Base-by-base conservation (phyloP, 805 yeast species). In the Zygosaccharomyces kombuchaensis region DNA sequence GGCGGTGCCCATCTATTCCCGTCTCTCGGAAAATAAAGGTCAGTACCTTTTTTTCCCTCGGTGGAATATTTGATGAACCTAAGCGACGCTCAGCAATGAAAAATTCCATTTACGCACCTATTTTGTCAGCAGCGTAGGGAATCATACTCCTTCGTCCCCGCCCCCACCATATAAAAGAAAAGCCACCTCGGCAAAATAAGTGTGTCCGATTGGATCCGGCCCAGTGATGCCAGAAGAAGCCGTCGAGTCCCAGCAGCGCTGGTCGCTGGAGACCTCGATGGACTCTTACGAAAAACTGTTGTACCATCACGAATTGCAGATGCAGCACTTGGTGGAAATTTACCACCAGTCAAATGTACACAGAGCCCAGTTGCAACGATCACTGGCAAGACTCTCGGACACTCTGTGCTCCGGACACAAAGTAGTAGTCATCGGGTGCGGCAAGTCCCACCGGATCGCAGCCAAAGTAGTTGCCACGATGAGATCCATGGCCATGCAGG, bases 371-470 rank as follows among this genome's bases (percentile, higher is more conserved):
- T 19, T 38, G 34, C 8, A 14, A 12, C 17, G 26, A 21, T 27
- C 41, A 10, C 34, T 38, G 12, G 2, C 17, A n/a, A 3, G 13
- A 3, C 41, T 38, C 22, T 27, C 31, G 10, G 23, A 38, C 7
- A 19, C 25, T 34, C 13, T 38, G 3, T 10, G 23, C 10, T n/a
- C 26, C 2, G 50, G 50, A 16, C 90, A 93, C 5, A 87, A 88
- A 59, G 72, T 88, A 12, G 80, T 89, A 4, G 63, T 87, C 19
- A 76, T 87, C 16, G 96, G 96, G 9, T 83, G 89, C 63, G 96
- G 96, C 2, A 88, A 88, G 63, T 82, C 91, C 1, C 78, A 70
- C 65, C 87, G 87, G 64, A 84, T 88, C 27, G 95, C 88, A 10
- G 71, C 76, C 46, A 88, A 88, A 65, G 68, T 83, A 10, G 87